Conservation (phyloP, 23 red algal genomes). For the Gracilariopsis chorda region DNA sequence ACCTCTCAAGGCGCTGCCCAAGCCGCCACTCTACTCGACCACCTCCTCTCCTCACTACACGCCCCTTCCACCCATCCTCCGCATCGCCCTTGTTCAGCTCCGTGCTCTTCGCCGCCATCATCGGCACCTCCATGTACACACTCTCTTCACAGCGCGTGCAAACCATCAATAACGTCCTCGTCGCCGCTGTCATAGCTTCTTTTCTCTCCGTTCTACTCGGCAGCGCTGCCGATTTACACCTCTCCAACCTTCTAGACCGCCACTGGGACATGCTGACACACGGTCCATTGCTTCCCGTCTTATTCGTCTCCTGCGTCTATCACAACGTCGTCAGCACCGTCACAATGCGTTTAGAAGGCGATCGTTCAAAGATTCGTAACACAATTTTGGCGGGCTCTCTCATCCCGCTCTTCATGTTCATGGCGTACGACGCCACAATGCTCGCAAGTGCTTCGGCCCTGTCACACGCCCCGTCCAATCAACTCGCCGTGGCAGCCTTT, state of each 20-base stretch:
- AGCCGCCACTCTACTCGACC: not conserved
- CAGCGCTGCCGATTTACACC: not conserved
- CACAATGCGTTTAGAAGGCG: conserved; percentile 46
- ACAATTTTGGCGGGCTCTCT: conserved; percentile 49
- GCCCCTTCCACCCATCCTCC: not conserved
- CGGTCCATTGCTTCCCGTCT: conserved; percentile 46
- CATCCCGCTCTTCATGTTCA: conserved; percentile 59
- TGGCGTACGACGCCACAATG: conserved; percentile 68
- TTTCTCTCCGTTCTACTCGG: conserved; percentile 25
- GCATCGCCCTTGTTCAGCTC: not conserved
- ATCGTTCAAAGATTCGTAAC: conserved; percentile 20
- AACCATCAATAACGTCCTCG: conserved; percentile 54
- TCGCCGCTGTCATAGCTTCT: not conserved
- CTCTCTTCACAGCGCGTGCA: conserved; percentile 1
- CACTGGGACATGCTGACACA: conserved; percentile 47
- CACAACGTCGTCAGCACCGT: conserved; percentile 77
- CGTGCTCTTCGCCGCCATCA: not conserved
- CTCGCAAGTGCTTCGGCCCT: conserved; percentile 1
- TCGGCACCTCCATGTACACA: conserved; percentile 11
- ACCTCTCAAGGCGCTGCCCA: conserved; percentile 62
- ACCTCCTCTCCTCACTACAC: not conserved
- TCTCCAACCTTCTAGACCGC: not conserved
- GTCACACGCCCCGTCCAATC: not conserved
- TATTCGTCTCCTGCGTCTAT: conserved; percentile 77
- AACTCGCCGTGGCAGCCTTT: conserved; percentile 22